Evolutionary conservation across 164 flowering plant genomes (phyloP), one percentile per base, ranked within the genome.

Genomic region (Litsea cubeba): DNA sequence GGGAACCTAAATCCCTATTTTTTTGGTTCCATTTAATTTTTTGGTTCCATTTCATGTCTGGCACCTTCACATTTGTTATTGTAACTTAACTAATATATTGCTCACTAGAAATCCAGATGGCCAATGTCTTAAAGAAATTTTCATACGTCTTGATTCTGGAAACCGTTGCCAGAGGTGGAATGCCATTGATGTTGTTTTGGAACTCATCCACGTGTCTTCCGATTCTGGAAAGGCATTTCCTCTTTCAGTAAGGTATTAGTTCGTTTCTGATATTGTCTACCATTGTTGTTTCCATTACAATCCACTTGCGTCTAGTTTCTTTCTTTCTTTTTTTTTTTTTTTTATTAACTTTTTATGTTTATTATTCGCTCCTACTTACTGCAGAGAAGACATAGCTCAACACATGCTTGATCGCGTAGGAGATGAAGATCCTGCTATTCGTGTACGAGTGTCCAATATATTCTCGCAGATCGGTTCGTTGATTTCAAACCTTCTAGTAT

Each of bases 181-280:
- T 81, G 93, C 95, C 71, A 51, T 87, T 78, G 90, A 88, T 83
- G 88, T 91, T 73, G 54, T 89, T 71, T 85, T 91, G 20, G 85
- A 87, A 76, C 72, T 91, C 23, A 70, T 91, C 67, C 78, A 46
- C 32, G 77, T 83, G 26, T 86, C 87, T 40, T 77, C 83, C 69
- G 80, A 77, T 75, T 81, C 94, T 75, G 76, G 2, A 50, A 73
- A 71, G 51, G 24, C 14, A 70, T 74, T 82, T 57, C 76, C 92
- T 77, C 78, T 78, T 68, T 75, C 76, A 26, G 40, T 77, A 25
- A 85, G 91, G 95, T 94, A 83, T 50, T 22, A 14, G 32, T 69
- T 2, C 79, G 23, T 60, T 72, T 57, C 50, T 25, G 18, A 49
- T 60, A 23, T 26, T 65, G 20, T 18, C 60, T 54, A 54, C 20